Conservation (phyloP, 495 filamentous ascomycete genomes). For the Staphylotrichum longicolle region DNA sequence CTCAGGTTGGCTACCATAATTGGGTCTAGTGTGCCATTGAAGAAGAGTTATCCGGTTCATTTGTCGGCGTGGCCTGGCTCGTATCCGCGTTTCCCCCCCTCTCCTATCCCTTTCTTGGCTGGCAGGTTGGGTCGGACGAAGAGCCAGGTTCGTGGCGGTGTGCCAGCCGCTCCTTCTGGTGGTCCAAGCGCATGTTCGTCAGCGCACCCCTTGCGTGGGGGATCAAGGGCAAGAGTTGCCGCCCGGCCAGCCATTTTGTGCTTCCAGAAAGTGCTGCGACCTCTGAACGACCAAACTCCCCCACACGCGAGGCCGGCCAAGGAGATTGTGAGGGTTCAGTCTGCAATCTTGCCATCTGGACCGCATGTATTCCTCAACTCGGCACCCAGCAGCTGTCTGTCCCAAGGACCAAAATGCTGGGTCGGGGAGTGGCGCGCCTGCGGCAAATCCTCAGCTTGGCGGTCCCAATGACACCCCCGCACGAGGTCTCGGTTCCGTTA, state of each 20-base stretch:
- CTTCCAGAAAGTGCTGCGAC: no score
- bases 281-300: no score
- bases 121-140: neutral
- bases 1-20: neutral
- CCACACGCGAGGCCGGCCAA: no score
- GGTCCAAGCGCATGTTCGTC: neutral
- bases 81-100: neutral
- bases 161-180: neutral
- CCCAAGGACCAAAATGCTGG: neutral
- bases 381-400: neutral
- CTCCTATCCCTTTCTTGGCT: neutral
- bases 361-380: neutral
- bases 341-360: no score
- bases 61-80: neutral
- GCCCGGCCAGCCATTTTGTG: no score
- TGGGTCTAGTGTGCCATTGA: no score
- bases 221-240: neutral
- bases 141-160: conserved; percentile 5
- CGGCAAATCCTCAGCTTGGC: neutral
- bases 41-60: no score
- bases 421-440: neutral
- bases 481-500: conserved; percentile 12
- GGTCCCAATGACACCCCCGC: conserved; percentile 11
- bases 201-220: neutral
- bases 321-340: no score